phyloP scores from a whole-genome alignment of 345 rosid genomes.

The Sisymbrium altissimum region DNA sequence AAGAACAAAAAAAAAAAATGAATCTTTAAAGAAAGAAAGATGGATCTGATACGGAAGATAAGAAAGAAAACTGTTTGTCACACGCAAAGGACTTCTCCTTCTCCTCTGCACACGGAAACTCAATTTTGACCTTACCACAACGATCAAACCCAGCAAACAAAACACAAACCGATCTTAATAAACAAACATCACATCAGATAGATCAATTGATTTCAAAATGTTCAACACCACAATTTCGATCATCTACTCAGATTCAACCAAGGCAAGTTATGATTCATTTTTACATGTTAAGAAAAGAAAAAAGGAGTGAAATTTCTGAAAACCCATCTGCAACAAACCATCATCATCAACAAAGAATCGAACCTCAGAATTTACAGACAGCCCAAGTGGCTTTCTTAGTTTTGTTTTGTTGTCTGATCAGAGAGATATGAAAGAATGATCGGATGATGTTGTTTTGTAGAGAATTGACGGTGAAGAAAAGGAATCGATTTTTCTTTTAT shows the following conservation, averaged over 20 bases:
- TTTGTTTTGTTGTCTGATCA: slow-evolving; percentile 31
- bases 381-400: slow-evolving; percentile 18
- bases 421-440: slow-evolving; percentile 26
- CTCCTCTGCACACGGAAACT: slow-evolving; percentile 34
- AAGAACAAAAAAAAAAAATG: not conserved
- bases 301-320: slow-evolving; percentile 37
- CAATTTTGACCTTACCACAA: slow-evolving; percentile 23
- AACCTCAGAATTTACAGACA: slow-evolving; percentile 36
- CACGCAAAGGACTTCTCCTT: slow-evolving; percentile 35
- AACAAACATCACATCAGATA: slow-evolving; percentile 10
- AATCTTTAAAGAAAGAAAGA: not conserved
- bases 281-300: slow-evolving; percentile 39
- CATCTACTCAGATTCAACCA: slow-evolving; percentile 29
- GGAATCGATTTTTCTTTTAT: not conserved
- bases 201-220: not conserved
- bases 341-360: slow-evolving; percentile 22
- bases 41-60: slow-evolving; percentile 33
- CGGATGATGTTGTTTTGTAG: slow-evolving; percentile 17
- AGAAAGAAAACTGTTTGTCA: slow-evolving; percentile 19
- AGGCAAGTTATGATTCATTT: not conserved
- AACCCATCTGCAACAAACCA: slow-evolving; percentile 49
- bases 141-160: slow-evolving; percentile 6
- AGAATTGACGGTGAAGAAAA: slow-evolving; percentile 28
- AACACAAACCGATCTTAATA: slow-evolving; percentile 10
- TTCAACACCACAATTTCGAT: slow-evolving; percentile 25